Evolutionary conservation across 306 rosid species (phyloP), one percentile per base, ranked within the genome.

Genomic region (Arachis hypogaea): DNA sequence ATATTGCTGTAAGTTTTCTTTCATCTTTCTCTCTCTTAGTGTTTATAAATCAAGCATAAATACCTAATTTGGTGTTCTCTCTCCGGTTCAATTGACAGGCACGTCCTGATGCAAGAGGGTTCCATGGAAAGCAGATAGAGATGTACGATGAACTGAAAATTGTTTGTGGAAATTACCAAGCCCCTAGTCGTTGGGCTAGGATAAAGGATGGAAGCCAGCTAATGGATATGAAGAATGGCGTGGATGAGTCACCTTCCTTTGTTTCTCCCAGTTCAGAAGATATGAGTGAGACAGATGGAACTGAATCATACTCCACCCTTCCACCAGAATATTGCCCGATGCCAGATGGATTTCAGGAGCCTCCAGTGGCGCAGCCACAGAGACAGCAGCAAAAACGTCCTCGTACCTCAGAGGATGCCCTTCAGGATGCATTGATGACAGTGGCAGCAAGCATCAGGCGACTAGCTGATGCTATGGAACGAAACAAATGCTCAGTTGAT

Each of bases 81-180:
- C 67, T 69, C 57, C 63, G 47, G 29, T 69, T 80, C 43, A 64
- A 66, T 83, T 73, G 57, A 74, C 73, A 91, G 97, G 92, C 84
- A 72, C 91, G 79, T 66, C 91, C 97, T 38, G 89, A 85, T 75
- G 97, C 92, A 7, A 85, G 81, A 82, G 89, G 90, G 63, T 70
- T 88, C 46, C 77, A 80, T 14, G 91, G 90, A 49, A 91, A 87
- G 82, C 89, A 78, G 69, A 83, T 91, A 74, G 94, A 91, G 86
- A 91, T 91, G 90, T 91, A 82, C 46, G 91, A 91, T 73, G 92
- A 91, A 73, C 89, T 91, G 60, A 88, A 85, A 81, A 91, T 91
- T 80, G 94, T 91, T 16, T 91, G 94, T 54, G 95, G 97, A 78
- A 91, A 91, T 69, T 85, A 91, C 80, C 89, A 87, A 76, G 92